phyloP scores from a whole-genome alignment of 2,329 filamentous ascomycete species.

The Chalaropsis thielavioides region DNA sequence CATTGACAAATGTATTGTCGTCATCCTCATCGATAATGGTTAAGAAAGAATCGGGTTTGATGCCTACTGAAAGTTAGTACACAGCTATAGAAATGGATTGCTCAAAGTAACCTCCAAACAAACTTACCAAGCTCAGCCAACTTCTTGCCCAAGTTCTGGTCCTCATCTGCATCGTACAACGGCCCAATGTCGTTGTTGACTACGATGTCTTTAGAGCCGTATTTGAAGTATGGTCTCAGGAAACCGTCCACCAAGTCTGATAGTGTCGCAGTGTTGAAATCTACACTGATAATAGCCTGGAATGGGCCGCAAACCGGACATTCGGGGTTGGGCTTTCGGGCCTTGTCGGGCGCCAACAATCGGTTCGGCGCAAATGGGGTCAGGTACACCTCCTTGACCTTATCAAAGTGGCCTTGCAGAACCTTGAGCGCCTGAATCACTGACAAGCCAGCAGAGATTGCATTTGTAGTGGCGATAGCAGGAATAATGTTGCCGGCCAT shows the following conservation, averaged over 20 bases:
- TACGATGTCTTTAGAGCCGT: constrained; percentile 63
- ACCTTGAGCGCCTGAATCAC: constrained; percentile 90
- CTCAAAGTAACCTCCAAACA: not conserved
- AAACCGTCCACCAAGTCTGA: constrained; percentile 65
- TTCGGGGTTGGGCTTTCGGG: constrained; percentile 55
- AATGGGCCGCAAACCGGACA: constrained; percentile 74
- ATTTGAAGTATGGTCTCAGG: constrained; percentile 55
- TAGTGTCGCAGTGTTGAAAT: constrained; percentile 55
- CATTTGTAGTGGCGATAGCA: constrained; percentile 94
- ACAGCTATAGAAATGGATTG: not conserved
- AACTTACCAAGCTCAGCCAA: constrained; percentile 55
- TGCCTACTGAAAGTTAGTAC: constrained; percentile 32
- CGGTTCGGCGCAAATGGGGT: constrained; percentile 49
- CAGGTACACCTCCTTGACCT: constrained; percentile 73
- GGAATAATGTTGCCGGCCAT: constrained; percentile 99
- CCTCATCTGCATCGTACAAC: constrained; percentile 82
- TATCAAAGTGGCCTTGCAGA: constrained; percentile 53
- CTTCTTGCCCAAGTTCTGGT: constrained; percentile 70
- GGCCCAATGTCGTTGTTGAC: constrained; percentile 59
- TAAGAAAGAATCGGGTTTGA: constrained; percentile 60
- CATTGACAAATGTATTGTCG: constrained; percentile 58
- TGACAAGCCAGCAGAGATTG: constrained; percentile 84
- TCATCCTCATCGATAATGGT: constrained; percentile 77
- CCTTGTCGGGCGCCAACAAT: constrained; percentile 43
- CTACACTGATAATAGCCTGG: constrained; percentile 51